Percentiles rank a stretch among this genome's conserved stretches.
Conservation (phyloP, 148 eudicot genomes). For the Persicaria tinctoria region DNA sequence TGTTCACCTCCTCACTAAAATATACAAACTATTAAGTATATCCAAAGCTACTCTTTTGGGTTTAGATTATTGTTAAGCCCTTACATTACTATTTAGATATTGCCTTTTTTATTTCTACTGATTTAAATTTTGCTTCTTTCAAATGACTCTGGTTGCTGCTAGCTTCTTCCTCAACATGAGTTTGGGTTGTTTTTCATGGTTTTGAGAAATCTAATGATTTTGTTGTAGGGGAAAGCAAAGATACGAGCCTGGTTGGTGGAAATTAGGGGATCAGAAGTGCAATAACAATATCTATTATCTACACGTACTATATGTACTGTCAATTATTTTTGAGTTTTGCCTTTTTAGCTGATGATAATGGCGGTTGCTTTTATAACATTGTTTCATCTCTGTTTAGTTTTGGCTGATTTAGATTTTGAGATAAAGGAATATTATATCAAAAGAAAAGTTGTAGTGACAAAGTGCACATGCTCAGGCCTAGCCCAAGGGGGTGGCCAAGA, state of each 20-base stretch:
- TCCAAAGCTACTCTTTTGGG: background rate
- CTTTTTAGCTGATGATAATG: background rate
- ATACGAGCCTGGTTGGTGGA: slow-evolving; percentile 99
- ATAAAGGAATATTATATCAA: too few relatives aligned
- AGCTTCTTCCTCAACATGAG: background rate
- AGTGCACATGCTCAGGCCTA: background rate
- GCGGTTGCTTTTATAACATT: background rate
- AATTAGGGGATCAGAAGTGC: slow-evolving; percentile 92
- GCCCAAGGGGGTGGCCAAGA: too few relatives aligned
- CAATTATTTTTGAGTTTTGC: background rate
- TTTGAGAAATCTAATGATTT: background rate
- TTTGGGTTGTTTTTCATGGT: background rate
- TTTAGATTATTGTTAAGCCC: background rate
- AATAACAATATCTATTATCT: background rate
- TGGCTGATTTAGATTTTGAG: background rate
- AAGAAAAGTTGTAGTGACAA: background rate
- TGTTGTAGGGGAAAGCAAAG: slow-evolving; percentile 82
- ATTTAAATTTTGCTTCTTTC: background rate
- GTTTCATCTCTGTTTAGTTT: background rate
- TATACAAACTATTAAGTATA: too few relatives aligned
- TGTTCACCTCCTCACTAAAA: background rate
- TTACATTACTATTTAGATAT: too few relatives aligned
- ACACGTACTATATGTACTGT: background rate
- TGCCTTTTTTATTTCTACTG: background rate
- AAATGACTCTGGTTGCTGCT: background rate